phyloP scores from a whole-genome alignment of 257 asterid genomes.

The Solanum bulbocastanum region DNA sequence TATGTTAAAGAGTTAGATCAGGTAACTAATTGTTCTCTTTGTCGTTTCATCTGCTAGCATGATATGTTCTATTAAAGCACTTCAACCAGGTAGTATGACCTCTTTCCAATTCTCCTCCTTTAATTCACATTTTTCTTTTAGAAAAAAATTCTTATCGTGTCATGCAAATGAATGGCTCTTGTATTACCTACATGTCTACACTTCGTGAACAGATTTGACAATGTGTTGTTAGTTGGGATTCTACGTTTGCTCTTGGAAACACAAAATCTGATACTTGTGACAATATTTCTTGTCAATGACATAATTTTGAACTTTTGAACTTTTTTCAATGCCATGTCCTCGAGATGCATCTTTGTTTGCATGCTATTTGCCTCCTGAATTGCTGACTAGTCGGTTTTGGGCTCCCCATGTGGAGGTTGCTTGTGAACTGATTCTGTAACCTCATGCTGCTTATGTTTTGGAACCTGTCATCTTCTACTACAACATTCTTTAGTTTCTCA shows the following conservation, averaged over 20 bases:
- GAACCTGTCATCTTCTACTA: neutral
- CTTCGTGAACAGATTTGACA: neutral
- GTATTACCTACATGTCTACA: neutral
- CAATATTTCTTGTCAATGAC: neutral
- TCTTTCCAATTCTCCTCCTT: neutral
- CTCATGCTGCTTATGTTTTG: neutral
- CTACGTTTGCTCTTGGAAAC: neutral
- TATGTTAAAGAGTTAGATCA: neutral
- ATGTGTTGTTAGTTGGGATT: neutral
- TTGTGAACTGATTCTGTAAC: neutral
- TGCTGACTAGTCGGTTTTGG: neutral
- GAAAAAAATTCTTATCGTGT: neutral
- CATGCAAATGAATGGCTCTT: neutral
- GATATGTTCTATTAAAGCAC: neutral
- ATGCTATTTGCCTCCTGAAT: neutral
- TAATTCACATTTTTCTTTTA: neutral
- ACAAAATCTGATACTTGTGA: neutral
- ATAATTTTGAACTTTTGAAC: neutral
- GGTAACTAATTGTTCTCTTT: neutral
- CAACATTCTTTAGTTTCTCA: neutral
- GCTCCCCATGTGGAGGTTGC: neutral
- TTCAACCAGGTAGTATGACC: neutral
- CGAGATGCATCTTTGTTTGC: neutral
- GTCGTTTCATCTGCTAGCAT: neutral
- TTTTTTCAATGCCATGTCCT: neutral